These are phyloP conservation scores for Truncatella angustata DNA, from an alignment of 2,329 filamentous ascomycete species.

Conservation along the genomic window DNA sequence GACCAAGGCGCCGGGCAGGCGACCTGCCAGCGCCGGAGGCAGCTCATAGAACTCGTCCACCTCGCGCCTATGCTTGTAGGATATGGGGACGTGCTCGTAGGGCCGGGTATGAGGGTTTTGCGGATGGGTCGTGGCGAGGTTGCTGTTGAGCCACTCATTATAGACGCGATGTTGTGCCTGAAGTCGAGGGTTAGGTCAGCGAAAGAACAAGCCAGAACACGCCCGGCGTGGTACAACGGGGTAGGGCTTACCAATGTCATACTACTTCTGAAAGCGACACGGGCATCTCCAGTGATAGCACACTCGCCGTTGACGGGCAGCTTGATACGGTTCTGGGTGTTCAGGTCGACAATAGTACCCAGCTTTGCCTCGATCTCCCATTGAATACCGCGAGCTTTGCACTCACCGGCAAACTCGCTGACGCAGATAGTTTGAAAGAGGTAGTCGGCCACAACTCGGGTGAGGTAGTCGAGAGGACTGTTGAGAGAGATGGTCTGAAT, in stretches of 20 bases:
- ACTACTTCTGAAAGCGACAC: constrained; percentile 75
- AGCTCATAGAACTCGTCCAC: constrained; percentile 82
- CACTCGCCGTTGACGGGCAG: constrained; percentile 70
- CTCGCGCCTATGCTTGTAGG: constrained; percentile 81
- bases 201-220: too few species aligned
- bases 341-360: constrained; percentile 74
- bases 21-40: constrained; percentile 53
- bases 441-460: constrained; percentile 77
- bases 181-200: neutral
- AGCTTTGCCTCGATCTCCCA: constrained; percentile 96
- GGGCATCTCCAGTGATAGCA: constrained; percentile 59
- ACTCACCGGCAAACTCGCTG: constrained; percentile 63
- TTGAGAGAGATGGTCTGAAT: constrained; percentile 70
- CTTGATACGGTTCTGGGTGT: constrained; percentile 66
- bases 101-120: constrained; percentile 42
- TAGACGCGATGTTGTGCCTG: constrained; percentile 77
- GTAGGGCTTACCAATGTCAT: constrained; percentile 75
- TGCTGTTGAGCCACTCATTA: constrained; percentile 80
- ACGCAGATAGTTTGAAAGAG: constrained; percentile 70
- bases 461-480: constrained; percentile 71
- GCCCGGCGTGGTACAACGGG: too few species aligned
- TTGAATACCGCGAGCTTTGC: constrained; percentile 63
- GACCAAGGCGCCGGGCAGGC: constrained; percentile 64
- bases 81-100: constrained; percentile 57
- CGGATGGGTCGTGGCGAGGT: constrained; percentile 58